Base-by-base conservation (phyloP, 148 eudicot species). In the Rhododendron henanense region DNA sequence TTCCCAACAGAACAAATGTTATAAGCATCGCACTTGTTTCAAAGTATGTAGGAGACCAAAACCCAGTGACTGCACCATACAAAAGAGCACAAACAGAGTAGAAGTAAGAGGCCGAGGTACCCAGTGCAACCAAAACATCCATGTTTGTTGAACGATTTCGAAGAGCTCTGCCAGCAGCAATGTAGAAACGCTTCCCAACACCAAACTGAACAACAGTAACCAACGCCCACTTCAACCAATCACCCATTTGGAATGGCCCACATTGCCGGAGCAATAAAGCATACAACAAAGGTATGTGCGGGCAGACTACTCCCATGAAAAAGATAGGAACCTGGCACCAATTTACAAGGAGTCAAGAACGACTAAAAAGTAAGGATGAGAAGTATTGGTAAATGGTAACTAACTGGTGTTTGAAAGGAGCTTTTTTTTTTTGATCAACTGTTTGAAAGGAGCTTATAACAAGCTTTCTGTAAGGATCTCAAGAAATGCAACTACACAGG, bases 21-120 rank as follows among this genome's bases (percentile, higher is more conserved):
- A 97, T 95, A 67, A 97, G 90, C 99, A 94, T 95, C 77, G 99
- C 93, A 89, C 99, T 97, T 85, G 98, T 93, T 90, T 97, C 99
- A 89, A 97, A 97, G 88, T 97, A 97, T 31, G 94, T 95, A 71
- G 98, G 98, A 81, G 98, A 93, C 98, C 98, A 92, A 82, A 97
- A 95, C 78, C 98, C 99, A 81, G 98, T 93, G 25, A 91, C 63
- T 81, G 99, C 98, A 85, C 99, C 99, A 82, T 94, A 97, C 80
- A 97, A 78, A 79, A 97, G 95, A 65, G 98, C 98, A 88, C 90
- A 84, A 75, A 97, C 98, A 84, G 99, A 97, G 88, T 97, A 97
- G 78, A 97, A 90, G 85, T 97, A 97, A 48, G 99, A 93, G 69
- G 98, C 98, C 53, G 99, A 93, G 85, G 99, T 97, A 88, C 99